Percentiles rank a stretch among this genome's conserved stretches.
Conservation (phyloP, 164 flowering plant species). For the Macadamia tetraphylla region DNA sequence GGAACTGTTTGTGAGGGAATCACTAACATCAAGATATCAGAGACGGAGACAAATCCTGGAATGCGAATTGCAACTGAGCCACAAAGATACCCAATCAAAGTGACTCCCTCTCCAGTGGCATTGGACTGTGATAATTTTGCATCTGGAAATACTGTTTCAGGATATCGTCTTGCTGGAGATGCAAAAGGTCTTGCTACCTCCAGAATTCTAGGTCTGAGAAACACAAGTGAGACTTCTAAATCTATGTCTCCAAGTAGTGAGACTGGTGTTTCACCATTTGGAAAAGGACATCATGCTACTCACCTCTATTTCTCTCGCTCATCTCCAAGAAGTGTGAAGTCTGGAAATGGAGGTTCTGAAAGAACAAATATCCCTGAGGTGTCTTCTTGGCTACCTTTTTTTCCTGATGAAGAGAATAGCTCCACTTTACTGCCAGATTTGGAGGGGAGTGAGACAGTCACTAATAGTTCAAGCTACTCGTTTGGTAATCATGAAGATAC, state of each 20-base stretch:
- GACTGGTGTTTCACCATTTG: slow-evolving; percentile 2
- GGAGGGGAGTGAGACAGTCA: background rate
- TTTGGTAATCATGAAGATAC: slow-evolving; percentile 2
- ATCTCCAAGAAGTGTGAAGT: background rate
- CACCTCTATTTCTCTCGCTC: background rate
- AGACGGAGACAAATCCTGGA: slow-evolving; percentile 1
- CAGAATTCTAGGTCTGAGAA: slow-evolving; percentile 19
- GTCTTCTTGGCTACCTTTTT: background rate
- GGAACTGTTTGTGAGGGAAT: slow-evolving; percentile 10
- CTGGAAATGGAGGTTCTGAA: background rate
- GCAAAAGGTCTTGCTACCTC: slow-evolving; percentile 34
- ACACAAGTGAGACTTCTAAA: slow-evolving; percentile 16
- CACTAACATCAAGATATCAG: slow-evolving; percentile 5
- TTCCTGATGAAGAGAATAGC: background rate
- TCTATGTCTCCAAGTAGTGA: slow-evolving; percentile 8
- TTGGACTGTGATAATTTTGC: slow-evolving; percentile 7
- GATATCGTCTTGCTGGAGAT: slow-evolving; percentile 29
- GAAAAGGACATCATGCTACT: background rate
- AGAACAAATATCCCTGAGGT: background rate
- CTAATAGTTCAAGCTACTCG: background rate
- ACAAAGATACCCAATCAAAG: slow-evolving; percentile 1
- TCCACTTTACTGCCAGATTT: background rate
- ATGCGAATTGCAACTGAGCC: slow-evolving; percentile 2
- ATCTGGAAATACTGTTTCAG: slow-evolving; percentile 20
- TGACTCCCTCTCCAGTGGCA: background rate